Base-by-base conservation (phyloP, 768 basidiomycete genomes). In the Agrocybe praecox region DNA sequence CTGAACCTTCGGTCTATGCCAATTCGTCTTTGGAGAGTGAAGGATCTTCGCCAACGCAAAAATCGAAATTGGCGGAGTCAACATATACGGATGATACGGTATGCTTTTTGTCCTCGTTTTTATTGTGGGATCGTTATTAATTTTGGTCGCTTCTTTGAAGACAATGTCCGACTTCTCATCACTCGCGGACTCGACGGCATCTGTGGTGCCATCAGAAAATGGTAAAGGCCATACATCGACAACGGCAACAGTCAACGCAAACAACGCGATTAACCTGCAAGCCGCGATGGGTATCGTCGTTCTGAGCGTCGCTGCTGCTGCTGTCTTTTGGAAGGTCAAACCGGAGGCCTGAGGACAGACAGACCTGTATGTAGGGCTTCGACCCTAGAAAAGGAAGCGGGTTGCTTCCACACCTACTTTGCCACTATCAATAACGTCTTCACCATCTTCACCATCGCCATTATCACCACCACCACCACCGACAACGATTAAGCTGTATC, bases 271-370 rank as follows among this genome's bases (percentile, higher is more conserved):
- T 55, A 76, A 76, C 73, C 62, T 85, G 62, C 79, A 80, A 55
- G 79, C 87, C 1, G 87, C 85, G 6, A 70, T 88, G 2, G 88
- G 88, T 5, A 82, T 90, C 8, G 67, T 89, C 17, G 78, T 91
- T 4, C 69, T 91, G 24, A 78, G 85, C 49, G 81, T 88, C 8
- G 87, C 86, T 3, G 87, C 89, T 2, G 87, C 82, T 12, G 89
- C 88, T 7, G 88, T 91, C 49, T 72, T 89, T 63, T 90, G 88
- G 87, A 80, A 86, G 59, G 85, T 89, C 24, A 85, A 83, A 54
- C 72, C 74, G 3, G 74, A 76, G 67, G 36, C 36, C 14, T 40
- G n/a, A n/a, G 5, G 6, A 6, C 15, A 34, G 33, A 34, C 15
- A 15, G 33, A 15, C n/a, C 52, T 34, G 33, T 34, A 8, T 8